A percentile compares a stretch with the other conserved stretches of the same genome.
Evolutionary conservation across 805 yeast genomes (phyloP).

Genomic region (Teunomyces gatunensis): DNA sequence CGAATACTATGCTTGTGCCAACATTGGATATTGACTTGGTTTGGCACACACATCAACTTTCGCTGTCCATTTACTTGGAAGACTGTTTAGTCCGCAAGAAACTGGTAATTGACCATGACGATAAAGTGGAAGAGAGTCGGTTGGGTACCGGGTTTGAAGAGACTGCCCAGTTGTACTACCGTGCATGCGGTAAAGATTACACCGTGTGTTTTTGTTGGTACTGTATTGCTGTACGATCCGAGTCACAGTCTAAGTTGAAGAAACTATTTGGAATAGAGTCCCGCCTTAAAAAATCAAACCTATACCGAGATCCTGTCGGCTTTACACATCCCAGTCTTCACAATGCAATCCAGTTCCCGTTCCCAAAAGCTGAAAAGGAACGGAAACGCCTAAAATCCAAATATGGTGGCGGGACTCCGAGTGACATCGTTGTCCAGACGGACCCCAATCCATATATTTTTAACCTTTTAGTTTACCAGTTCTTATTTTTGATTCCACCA

Average conservation of each 20-base stretch:
- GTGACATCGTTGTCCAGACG: not conserved
- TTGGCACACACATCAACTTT: constrained; percentile 28
- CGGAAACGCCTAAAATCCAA: constrained; percentile 2
- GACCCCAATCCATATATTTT: not conserved
- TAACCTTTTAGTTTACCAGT: constrained; percentile 5
- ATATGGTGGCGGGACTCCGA: constrained; percentile 1
- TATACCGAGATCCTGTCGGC: constrained; percentile 8
- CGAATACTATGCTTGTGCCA: constrained; percentile 16
- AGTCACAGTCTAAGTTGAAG: constrained; percentile 4
- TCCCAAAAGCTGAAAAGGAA: constrained; percentile 2
- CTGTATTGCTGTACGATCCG: constrained; percentile 8
- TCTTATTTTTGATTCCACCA: constrained; percentile 11
- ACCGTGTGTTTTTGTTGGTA: constrained; percentile 21
- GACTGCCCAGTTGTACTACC: constrained; percentile 16
- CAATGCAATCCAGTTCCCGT: constrained; percentile 11
- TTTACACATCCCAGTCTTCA: constrained; percentile 15
- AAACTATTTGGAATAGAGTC: constrained; percentile 4
- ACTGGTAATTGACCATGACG: constrained; percentile 22
- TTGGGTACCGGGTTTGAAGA: constrained; percentile 14
- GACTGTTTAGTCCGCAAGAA: constrained; percentile 7
- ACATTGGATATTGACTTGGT: constrained; percentile 26
- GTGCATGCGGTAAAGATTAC: constrained; percentile 12
- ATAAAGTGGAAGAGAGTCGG: constrained; percentile 20
- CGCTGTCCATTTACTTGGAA: constrained; percentile 13
- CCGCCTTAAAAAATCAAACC: not conserved